Percentiles rank a stretch among this genome's conserved stretches.
Evolutionary conservation across 495 filamentous ascomycete genomes (phyloP).

Genomic region (Hypoxylon lenormandii): DNA sequence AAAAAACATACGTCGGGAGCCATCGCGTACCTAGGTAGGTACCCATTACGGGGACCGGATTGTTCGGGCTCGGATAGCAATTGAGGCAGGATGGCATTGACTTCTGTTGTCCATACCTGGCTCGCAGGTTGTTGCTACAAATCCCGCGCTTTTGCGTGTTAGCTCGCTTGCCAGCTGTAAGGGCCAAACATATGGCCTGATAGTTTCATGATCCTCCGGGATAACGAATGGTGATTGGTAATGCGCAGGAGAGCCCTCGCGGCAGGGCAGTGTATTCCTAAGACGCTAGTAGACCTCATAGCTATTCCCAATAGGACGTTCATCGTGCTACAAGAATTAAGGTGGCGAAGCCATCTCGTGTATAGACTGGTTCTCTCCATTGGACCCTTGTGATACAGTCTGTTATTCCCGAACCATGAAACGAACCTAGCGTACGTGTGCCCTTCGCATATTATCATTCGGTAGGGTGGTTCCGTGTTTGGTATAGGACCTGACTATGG

Average conservation of each 20-base stretch:
- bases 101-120: conserved; percentile 10
- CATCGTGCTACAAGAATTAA: conserved; percentile 20
- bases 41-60: conserved; percentile 20
- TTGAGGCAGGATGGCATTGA: not conserved
- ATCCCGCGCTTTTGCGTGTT: conserved; percentile 7
- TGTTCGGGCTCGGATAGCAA: conserved; percentile 14
- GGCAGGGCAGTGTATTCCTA: conserved; percentile 11
- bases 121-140: conserved; percentile 34
- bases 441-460: conserved; percentile 17
- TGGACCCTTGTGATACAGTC: conserved; percentile 4
- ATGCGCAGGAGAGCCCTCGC: not conserved
- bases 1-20: conserved; percentile 2
- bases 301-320: conserved; percentile 9
- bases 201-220: conserved; percentile 25
- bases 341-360: conserved; percentile 15
- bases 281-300: not conserved
- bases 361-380: conserved; percentile 6
- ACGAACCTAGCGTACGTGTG: conserved; percentile 17
- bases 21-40: conserved; percentile 9
- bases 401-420: conserved; percentile 26
- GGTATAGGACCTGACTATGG: conserved; percentile 14
- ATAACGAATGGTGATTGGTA: conserved; percentile 27
- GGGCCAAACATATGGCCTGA: conserved; percentile 29
- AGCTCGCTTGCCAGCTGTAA: conserved; percentile 19
- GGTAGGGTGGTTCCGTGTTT: conserved; percentile 29